Base-by-base conservation (phyloP, 2,329 filamentous ascomycete species). In the Pseudocercospora macadamiae region DNA sequence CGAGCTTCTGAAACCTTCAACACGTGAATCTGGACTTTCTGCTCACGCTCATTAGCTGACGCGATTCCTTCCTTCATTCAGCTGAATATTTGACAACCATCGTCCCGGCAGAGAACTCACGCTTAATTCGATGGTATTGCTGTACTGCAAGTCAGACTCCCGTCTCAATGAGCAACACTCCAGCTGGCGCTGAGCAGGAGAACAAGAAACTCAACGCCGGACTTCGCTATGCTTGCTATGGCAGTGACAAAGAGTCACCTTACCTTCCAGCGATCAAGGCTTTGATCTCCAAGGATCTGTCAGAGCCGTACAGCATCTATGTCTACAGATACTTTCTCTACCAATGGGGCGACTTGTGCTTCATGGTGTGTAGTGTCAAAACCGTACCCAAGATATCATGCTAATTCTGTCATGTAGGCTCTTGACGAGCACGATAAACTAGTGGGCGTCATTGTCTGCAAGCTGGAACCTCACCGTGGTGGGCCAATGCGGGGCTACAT, bases 221-320 rank as follows among this genome's bases (percentile, higher is more conserved):
- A 18, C 49, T 66, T 19, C 79, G 75, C 64, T 88, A 87, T 72
- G 73, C 84, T 60, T 83, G 83, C 67, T 89, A 88, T 71, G 80
- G 85, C 61, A 74, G 75, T 55, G 72, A 79, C 51, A 83, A 85
- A 64, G 86, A 89, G 71, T 81, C 83, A 53, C 77, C 79, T 56
- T 87, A 95, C 73, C 86, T 99, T 39, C 87, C 92, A 32, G 87
- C 91, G 39, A 97, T 99, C 75, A 88, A 93, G 55, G 88, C 93
- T 57, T 79, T 99, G 71, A 99, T 99, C 70, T 95, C 93, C 44
- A 96, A 93, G 70, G 95, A 97, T 73, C 83, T 99, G 51, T 97
- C 93, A 67, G 95, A 99, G 75, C 95, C 95, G 1, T 99, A 99
- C 75, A 97, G 93, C 77, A 97, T 99, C 73, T 99, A 99, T 79